Base-by-base conservation (phyloP, 441 rosid genomes). In the Aleurites moluccanus region DNA sequence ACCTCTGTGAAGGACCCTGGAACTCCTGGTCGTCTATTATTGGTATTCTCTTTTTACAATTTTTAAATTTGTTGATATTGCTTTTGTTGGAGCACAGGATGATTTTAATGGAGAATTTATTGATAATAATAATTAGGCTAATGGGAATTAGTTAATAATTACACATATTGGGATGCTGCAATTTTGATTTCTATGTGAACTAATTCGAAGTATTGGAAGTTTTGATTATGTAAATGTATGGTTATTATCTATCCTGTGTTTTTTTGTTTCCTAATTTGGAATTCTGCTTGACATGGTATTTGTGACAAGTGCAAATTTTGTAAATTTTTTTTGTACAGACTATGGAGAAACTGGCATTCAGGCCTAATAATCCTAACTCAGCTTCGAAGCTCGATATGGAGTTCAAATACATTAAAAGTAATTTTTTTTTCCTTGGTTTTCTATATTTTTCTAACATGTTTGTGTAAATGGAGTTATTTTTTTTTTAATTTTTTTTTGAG, bases 1-100 rank as follows among this genome's bases (percentile, higher is more conserved):
- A 86, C 85, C 73, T 77, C 91, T 9, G 81, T 89, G 25, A 94
- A 88, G 85, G 96, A 94, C 70, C 86, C 91, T 21, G 98, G 98
- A 73, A 83, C 91, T 77, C 88, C 90, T 35, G 94, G 98, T 63
- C 84, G 79, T 74, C 84, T 93, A 28, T 81, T 82, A 75, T 64
- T 91, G 88, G 98, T 93, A 88, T 44, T 70, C 28, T 21, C 20
- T 53, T 18, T 27, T 10, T 59, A 3, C 35, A 13, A 25, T 10
- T 5, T 6, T 49, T 9, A 15, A 35, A 47, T 6, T 67, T 21
- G 5, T 28, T 63, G 23, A 67, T 38, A 3, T 33, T 69, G 38
- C n/a, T 20, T 69, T 69, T 69, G 56, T 18, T 52, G 20, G 56
- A 52, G 21, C 20, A 52, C 7, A 4, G 8, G 6, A 1, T 38